Evolutionary conservation across 768 basidiomycete species (phyloP), one percentile per base, ranked within the genome.

Genomic region (Psilocybe sp.): DNA sequence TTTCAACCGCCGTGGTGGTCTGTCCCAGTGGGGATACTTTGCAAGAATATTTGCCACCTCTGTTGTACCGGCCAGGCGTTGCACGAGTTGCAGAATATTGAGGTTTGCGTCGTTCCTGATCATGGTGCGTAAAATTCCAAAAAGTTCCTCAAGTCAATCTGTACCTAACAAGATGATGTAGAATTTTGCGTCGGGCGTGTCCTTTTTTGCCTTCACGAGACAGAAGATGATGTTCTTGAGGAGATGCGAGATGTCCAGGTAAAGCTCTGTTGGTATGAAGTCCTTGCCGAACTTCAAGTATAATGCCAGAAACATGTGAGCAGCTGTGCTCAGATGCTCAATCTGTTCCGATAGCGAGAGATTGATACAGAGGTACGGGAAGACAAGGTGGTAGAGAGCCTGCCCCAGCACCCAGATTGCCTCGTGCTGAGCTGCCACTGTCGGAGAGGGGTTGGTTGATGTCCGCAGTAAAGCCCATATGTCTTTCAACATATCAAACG

Each of bases 151-250:
- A 1, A 72, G 59, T 0, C 66, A 59, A 50, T 75, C 67, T 0
- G 71, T 75, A n/a, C 73, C 72, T 1, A 74, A 51, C 0, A 72
- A 59, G 7, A 69, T 67, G 2, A 73, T 32, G 44, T 51, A 73
- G 47, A 75, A 72, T 35, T 58, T 20, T 0, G 59, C 56, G 40
- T 65, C 49, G 0, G 68, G 67, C 44, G 63, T 44, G 41, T 72
- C 63, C 3, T 65, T 51, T 39, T 73, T 70, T 13, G 62, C 52
- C 48, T 59, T 71, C 1, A 60, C 65, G 10, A 69, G 52, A 40
- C 64, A 69, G 37, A 68, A 67, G 32, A 53, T 59, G n/a, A 57
- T 59, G 35, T 62, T 62, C 44, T 62, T 62, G 36, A 60, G 51
- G 50, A 54, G 68, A 7, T 64, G 51, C 61, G 63, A 60, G 5